Base-by-base conservation (phyloP, 768 basidiomycete genomes). In the Solioccasus polychromus region DNA sequence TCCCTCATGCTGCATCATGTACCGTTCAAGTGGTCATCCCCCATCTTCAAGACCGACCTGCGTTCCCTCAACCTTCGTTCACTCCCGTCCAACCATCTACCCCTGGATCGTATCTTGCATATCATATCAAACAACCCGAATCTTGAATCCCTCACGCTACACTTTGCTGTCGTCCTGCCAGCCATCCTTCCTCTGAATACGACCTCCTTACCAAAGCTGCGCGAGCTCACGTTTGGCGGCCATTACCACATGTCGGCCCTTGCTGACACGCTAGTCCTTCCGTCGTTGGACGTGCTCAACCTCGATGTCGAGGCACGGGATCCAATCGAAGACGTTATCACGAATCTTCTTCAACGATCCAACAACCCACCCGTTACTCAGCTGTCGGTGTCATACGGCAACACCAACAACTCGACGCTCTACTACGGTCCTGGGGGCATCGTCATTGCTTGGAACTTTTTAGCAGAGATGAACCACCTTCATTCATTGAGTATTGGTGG, bases 1-100 rank as follows among this genome's bases (percentile, higher is more conserved):
- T 73, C 77, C 0, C 66, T 89, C 11, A 85, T 83, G 20, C 68
- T 88, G 10, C 82, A 85, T 54, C 76, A 85, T 50, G 76, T 82
- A 5, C 85, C 88, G 0, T 88, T 88, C 72, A 83, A 81, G 62
- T 85, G 84, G 80, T 82, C 80, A 3, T 83, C 85, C 0, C 83
- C 87, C 1, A 78, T 88, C 68, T 77, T 89, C 57, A 75, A 73
- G 30, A 73, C 73, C 11, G 75, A 76, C 44, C 68, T 88, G 11
- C 74, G 71, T 32, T 72, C 74, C 3, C 72, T 88, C 44, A 80
- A 76, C 45, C 73, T 89, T 29, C 82, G 81, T 22, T 76, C 83
- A 1, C 78, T 87, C 9, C 82, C 83, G 14, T 79, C 76, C 2
- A 71, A 75, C 6, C 77, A 80, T 50, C 69, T 85, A 28, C 78